Percentiles rank a stretch among this genome's conserved stretches.
Conservation (phyloP, 352 stramenopile genomes). For the Thraustochytrium striatum region DNA sequence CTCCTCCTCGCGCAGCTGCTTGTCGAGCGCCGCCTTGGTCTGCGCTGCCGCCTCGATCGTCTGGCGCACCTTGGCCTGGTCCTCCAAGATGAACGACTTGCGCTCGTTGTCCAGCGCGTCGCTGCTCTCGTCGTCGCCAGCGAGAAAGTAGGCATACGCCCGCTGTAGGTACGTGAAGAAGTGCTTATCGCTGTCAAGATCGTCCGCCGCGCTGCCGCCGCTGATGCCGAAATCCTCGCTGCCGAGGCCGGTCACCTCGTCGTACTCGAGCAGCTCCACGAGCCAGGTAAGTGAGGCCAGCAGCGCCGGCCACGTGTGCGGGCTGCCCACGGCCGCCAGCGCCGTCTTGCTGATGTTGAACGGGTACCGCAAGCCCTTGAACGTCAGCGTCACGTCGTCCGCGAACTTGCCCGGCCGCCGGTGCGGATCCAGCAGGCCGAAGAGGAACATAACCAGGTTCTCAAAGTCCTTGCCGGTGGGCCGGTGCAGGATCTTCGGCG, state of each 20-base stretch:
- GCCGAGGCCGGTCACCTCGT: slow-evolving; percentile 66
- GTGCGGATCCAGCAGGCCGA: slow-evolving; percentile 85
- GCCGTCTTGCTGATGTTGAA: slow-evolving; percentile 93
- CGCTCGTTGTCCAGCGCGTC: slow-evolving; percentile 73
- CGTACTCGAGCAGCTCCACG: slow-evolving; percentile 89
- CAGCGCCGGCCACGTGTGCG: slow-evolving; percentile 91
- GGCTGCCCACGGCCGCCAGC: slow-evolving; percentile 83
- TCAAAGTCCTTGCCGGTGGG: slow-evolving; percentile 94
- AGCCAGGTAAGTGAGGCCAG: slow-evolving; percentile 93
- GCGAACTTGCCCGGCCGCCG: slow-evolving; percentile 74
- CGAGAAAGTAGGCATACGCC: slow-evolving; percentile 86
- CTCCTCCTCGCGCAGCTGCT: not conserved
- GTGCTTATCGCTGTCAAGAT: slow-evolving; percentile 66
- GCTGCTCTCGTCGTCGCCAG: slow-evolving; percentile 83
- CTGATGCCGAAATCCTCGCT: slow-evolving; percentile 60
- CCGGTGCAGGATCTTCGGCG: slow-evolving; percentile 76
- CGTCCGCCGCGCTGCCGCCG: slow-evolving; percentile 53
- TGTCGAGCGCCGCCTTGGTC: slow-evolving; percentile 48
- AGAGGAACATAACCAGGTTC: slow-evolving; percentile 94
- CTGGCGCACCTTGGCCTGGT: slow-evolving; percentile 70
- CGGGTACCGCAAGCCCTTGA: slow-evolving; percentile 81
- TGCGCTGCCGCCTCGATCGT: slow-evolving; percentile 66
- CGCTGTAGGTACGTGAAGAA: slow-evolving; percentile 91
- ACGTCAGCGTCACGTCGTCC: slow-evolving; percentile 75
- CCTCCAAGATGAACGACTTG: slow-evolving; percentile 45